phyloP scores from a whole-genome alignment of 2,329 filamentous ascomycete genomes.

The Curvularia eragrostidis region DNA sequence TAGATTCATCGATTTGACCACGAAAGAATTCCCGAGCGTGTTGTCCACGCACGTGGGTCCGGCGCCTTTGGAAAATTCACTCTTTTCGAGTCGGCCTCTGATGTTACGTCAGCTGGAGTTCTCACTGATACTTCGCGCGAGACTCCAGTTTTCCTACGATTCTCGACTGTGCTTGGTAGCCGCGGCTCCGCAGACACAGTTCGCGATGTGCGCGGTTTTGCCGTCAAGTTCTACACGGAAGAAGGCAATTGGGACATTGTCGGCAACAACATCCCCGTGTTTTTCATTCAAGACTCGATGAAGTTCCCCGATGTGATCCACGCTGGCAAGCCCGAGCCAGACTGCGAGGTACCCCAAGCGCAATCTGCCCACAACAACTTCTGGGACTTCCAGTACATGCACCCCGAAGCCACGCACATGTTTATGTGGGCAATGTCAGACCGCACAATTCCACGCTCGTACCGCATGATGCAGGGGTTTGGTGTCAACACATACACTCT shows the following conservation, averaged over 20 bases:
- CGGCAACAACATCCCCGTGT: slow-evolving; percentile 76
- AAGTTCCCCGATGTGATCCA: slow-evolving; percentile 74
- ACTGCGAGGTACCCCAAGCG: slow-evolving; percentile 74
- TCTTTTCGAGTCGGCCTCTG: slow-evolving; percentile 66
- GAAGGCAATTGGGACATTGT: slow-evolving; percentile 81
- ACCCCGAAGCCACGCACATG: slow-evolving; percentile 78
- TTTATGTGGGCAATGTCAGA: slow-evolving; percentile 82
- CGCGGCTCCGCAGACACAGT: slow-evolving; percentile 81
- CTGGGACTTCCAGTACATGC: slow-evolving; percentile 72
- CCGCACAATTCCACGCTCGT: slow-evolving; percentile 74
- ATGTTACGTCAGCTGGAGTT: slow-evolving; percentile 68
- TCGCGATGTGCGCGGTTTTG: slow-evolving; percentile 82
- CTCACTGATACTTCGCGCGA: slow-evolving; percentile 71
- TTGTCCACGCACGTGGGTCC: slow-evolving; percentile 70
- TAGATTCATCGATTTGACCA: slow-evolving; percentile 79
- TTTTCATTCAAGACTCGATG: slow-evolving; percentile 77
- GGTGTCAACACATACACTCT: slow-evolving; percentile 81
- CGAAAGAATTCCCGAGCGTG: slow-evolving; percentile 71
- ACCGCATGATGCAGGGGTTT: slow-evolving; percentile 86
- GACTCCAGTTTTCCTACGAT: slow-evolving; percentile 73
- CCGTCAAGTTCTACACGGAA: slow-evolving; percentile 77
- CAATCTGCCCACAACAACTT: slow-evolving; percentile 77
- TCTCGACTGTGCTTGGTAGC: slow-evolving; percentile 79
- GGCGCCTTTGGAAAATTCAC: slow-evolving; percentile 72
- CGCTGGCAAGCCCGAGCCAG: slow-evolving; percentile 71